Evolutionary conservation across 2,329 filamentous ascomycete species (phyloP).

Genomic region (Colletotrichum chrysophilum): DNA sequence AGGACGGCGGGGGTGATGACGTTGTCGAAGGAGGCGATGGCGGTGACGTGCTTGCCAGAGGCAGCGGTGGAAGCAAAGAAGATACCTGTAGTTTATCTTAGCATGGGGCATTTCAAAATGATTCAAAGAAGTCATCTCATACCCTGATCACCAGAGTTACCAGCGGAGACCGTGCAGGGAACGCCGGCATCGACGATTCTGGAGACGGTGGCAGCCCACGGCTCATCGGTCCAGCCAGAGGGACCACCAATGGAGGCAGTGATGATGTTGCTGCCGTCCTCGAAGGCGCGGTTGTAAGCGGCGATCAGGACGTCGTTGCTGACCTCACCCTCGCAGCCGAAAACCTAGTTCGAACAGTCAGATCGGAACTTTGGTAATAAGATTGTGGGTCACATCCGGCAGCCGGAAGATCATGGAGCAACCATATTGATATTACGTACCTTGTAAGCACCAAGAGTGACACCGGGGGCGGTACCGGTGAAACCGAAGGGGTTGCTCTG

Average conservation of each 20-base stretch:
- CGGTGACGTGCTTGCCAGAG: conserved; percentile 50
- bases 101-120: background rate
- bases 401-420: background rate
- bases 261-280: conserved; percentile 64
- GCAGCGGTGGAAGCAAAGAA: conserved; percentile 56
- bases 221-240: conserved; percentile 57
- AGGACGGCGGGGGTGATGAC: conserved; percentile 45
- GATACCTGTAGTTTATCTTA: conserved; percentile 23
- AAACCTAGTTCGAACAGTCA: conserved; percentile 38
- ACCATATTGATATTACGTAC: background rate
- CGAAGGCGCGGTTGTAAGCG: conserved; percentile 64
- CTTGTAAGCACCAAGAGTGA: conserved; percentile 60
- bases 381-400: background rate
- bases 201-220: conserved; percentile 54
- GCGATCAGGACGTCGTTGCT: conserved; percentile 62
- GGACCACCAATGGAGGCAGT: conserved; percentile 58
- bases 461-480: conserved; percentile 61
- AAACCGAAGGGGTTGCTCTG: conserved; percentile 58
- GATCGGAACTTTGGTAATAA: background rate
- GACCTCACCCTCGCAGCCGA: conserved; percentile 58
- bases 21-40: conserved; percentile 58
- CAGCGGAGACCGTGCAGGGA: conserved; percentile 57
- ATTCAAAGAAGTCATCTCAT: background rate
- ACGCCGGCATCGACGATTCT: conserved; percentile 60
- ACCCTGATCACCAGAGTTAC: conserved; percentile 52